Base-by-base conservation (phyloP, 352 stramenopile species). In the Phytophthora syringae region DNA sequence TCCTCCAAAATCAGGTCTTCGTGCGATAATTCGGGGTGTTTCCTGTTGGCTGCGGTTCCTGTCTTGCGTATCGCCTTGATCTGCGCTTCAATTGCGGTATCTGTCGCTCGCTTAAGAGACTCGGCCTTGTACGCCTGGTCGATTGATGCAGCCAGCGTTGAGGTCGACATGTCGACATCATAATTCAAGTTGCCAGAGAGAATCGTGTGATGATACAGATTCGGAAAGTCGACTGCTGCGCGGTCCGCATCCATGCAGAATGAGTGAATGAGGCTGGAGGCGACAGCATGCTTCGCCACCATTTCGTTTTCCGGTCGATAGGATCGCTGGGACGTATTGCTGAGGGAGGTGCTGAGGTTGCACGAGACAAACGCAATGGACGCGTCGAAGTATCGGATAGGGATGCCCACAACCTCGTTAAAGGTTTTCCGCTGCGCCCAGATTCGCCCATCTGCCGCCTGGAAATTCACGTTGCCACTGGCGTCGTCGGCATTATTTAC, bases 191-290 rank as follows among this genome's bases (percentile, higher is more conserved):
- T 95, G 11, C 87, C 85, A 0, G 82, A 83, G 13, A 95, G 48
- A 43, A 95, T 88, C 13, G 85, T 95, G 68, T 95, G 87, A 42
- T 95, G 85, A 18, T 92, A 95, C 9, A 94, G 56, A 66, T 94
- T 90, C 20, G 85, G 87, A 40, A 95, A 93, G 56, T 95, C 86
- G 20, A 93, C 79, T 5, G 75, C 80, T 1, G 82, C 84, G 24
- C 79, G 76, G 48, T 95, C 86, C 0, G 80, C 80, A 57, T 91
- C 84, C 84, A 93, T 93, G 25, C 77, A 80, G 18, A 95, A 95
- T 15, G 87, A 92, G 47, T 91, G 83, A 25, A 95, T 74, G 30
- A 95, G 64, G 16, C 80, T 89, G 9, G 78, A 77, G 1, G 82
- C 81, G 0, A 84, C 64, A 5, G 72, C 64, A 43, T 94, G 80